Percentiles rank a stretch among this genome's conserved stretches.
Evolutionary conservation across 2,329 filamentous ascomycete genomes (phyloP).

Genomic region (Didymella arachidicola): DNA sequence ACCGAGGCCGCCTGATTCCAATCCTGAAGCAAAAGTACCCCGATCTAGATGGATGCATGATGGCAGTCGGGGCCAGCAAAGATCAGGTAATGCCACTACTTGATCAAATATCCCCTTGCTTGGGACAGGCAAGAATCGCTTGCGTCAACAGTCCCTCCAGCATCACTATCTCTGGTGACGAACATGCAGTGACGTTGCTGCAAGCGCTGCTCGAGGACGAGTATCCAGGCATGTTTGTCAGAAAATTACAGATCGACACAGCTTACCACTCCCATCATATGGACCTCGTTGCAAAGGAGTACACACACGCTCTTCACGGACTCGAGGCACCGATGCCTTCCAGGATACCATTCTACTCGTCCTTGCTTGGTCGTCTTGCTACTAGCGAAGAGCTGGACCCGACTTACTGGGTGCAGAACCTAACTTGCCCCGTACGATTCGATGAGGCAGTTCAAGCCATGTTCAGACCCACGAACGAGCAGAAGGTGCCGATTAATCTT

Average conservation of each 20-base stretch:
- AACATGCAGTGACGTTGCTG: conserved; percentile 46
- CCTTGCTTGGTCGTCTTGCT: conserved; percentile 8
- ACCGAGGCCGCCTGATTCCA: conserved; percentile 23
- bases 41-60: conserved; percentile 3
- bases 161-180: conserved; percentile 57
- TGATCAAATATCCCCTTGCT: conserved; percentile 1
- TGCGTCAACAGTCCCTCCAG: conserved; percentile 53
- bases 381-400: conserved; percentile 8
- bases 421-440: conserved; percentile 19
- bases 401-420: conserved; percentile 23
- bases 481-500: neutral
- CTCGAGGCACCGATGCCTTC: conserved; percentile 3
- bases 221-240: conserved; percentile 48
- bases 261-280: conserved; percentile 44
- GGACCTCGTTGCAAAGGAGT: conserved; percentile 23
- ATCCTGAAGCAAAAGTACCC: conserved; percentile 5
- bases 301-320: conserved; percentile 16
- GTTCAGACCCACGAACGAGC: neutral
- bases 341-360: neutral
- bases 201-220: conserved; percentile 42
- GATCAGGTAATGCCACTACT: neutral
- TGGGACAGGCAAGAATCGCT: conserved; percentile 27
- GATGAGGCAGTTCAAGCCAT: conserved; percentile 3
- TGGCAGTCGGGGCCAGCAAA: conserved; percentile 3
- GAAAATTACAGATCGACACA: conserved; percentile 42